phyloP scores from a whole-genome alignment of 129 eudicot genomes.

The Gnaphalium uliginosum region DNA sequence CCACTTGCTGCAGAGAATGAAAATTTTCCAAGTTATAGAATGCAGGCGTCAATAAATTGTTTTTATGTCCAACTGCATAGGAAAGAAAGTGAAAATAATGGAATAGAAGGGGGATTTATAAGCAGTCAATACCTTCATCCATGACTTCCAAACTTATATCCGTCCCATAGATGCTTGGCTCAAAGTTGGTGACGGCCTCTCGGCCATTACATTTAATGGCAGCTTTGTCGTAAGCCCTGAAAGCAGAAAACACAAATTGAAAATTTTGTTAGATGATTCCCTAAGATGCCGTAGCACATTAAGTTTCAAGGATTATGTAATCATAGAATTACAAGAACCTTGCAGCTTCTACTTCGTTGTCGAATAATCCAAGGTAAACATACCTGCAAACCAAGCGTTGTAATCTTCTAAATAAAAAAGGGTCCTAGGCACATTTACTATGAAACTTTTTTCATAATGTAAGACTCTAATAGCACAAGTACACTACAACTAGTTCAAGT shows the following conservation, averaged over 20 bases:
- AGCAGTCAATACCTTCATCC: slow-evolving; percentile 47
- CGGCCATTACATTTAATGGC: slow-evolving; percentile 64
- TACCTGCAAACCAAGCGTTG: slow-evolving; percentile 80
- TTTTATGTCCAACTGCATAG: not conserved
- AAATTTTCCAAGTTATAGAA: not conserved
- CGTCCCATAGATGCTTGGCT: slow-evolving; percentile 50
- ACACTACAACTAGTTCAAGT: slow-evolving; percentile 11
- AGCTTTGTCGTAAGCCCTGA: slow-evolving; percentile 86
- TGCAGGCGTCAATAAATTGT: slow-evolving; percentile 4
- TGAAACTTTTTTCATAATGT: slow-evolving; percentile 4
- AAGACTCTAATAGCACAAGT: not conserved
- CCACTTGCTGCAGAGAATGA: slow-evolving; percentile 43
- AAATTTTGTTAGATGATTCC: slow-evolving; percentile 36
- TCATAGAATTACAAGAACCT: slow-evolving; percentile 57
- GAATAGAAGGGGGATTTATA: not conserved
- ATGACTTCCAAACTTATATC: slow-evolving; percentile 39
- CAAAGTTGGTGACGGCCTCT: slow-evolving; percentile 79
- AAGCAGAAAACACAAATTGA: slow-evolving; percentile 34
- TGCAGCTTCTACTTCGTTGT: slow-evolving; percentile 89
- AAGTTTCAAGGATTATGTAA: slow-evolving; percentile 32
- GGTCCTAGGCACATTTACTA: slow-evolving; percentile 32
- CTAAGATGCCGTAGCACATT: slow-evolving; percentile 13
- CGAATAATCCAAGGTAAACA: slow-evolving; percentile 90
- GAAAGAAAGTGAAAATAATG: not conserved
- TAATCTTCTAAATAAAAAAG: slow-evolving; percentile 47